A percentile compares a stretch with the other conserved stretches of the same genome.
phyloP scores from a whole-genome alignment of 192 early-diverging fungal species.

The Coemansia sp. region DNA sequence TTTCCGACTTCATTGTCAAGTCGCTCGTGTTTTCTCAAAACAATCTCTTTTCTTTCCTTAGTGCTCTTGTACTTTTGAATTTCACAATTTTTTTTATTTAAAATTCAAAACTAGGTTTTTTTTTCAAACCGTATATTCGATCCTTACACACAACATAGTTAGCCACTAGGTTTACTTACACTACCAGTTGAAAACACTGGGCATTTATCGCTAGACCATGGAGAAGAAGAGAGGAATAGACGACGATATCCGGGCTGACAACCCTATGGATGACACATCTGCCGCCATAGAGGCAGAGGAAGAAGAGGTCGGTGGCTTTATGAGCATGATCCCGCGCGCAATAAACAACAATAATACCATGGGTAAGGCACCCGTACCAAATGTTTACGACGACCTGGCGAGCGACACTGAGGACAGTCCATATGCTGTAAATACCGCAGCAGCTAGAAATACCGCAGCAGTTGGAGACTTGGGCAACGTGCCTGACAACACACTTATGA shows the following conservation, averaged over 20 bases:
- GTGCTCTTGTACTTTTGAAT: too few relatives aligned
- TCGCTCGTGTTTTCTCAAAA: too few relatives aligned
- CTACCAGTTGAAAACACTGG: not conserved
- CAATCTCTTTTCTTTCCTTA: too few relatives aligned
- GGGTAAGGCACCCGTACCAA: not conserved
- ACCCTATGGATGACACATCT: slow-evolving; percentile 12
- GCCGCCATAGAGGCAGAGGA: slow-evolving; percentile 29
- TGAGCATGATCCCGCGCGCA: slow-evolving; percentile 25
- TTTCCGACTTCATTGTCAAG: too few relatives aligned
- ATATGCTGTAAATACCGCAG: not conserved
- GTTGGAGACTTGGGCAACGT: slow-evolving; percentile 46
- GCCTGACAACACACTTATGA: slow-evolving; percentile 52
- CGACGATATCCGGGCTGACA: slow-evolving; percentile 42
- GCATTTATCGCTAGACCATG: slow-evolving; percentile 11
- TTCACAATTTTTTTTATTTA: too few relatives aligned
- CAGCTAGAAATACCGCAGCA: not conserved
- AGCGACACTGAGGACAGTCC: not conserved
- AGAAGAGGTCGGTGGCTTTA: slow-evolving; percentile 3
- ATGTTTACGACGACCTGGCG: not conserved
- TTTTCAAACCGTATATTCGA: too few relatives aligned
- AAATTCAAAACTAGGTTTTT: too few relatives aligned
- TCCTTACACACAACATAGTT: too few relatives aligned
- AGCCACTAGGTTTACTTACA: not conserved
- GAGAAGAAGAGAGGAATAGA: slow-evolving; percentile 20
- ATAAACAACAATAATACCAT: slow-evolving; percentile 29